Percentiles rank a stretch among this genome's conserved stretches.
phyloP scores from a whole-genome alignment of 768 basidiomycete species.

The Amyloporia xantha region DNA sequence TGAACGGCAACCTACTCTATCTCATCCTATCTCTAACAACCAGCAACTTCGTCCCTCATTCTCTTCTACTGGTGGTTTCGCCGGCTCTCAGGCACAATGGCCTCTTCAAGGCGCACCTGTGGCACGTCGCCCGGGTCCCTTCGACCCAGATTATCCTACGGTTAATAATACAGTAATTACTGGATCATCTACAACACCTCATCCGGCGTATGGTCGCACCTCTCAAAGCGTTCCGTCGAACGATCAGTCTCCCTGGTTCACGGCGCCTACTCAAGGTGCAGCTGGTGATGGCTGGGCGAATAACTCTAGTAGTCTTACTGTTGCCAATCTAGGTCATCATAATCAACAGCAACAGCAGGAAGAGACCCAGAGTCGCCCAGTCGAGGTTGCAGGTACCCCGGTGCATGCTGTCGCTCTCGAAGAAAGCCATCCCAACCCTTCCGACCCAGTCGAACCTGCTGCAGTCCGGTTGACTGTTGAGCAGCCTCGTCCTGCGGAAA shows the following conservation, averaged over 20 bases:
- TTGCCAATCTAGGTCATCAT: slow-evolving; percentile 53
- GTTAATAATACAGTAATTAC: slow-evolving; percentile 29
- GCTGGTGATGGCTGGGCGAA: slow-evolving; percentile 44
- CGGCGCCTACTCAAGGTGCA: slow-evolving; percentile 36
- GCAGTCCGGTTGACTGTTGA: slow-evolving; percentile 3
- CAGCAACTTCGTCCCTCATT: slow-evolving; percentile 17
- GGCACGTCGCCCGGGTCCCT: slow-evolving; percentile 31
- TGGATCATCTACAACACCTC: slow-evolving; percentile 16
- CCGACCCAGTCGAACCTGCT: too few species aligned
- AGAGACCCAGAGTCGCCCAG: slow-evolving; percentile 11
- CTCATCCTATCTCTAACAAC: slow-evolving; percentile 4
- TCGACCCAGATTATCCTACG: slow-evolving; percentile 39
- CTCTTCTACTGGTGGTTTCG: slow-evolving; percentile 7
- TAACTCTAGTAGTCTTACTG: slow-evolving; percentile 46
- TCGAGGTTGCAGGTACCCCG: too few species aligned
- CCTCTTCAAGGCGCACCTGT: slow-evolving; percentile 10
- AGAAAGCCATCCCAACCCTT: too few species aligned
- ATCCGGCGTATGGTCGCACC: slow-evolving; percentile 10
- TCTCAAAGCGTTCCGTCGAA: slow-evolving; percentile 12
- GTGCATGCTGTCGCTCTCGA: too few species aligned
- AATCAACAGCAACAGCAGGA: slow-evolving; percentile 44
- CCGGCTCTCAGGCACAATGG: slow-evolving; percentile 16
- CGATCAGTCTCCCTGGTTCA: slow-evolving; percentile 52
- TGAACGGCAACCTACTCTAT: slow-evolving; percentile 15
- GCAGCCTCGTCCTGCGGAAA: slow-evolving; percentile 5